These are phyloP conservation scores for Cercospora berteroae DNA, from an alignment of 2,329 filamentous ascomycete species.

Conservation along the genomic window DNA sequence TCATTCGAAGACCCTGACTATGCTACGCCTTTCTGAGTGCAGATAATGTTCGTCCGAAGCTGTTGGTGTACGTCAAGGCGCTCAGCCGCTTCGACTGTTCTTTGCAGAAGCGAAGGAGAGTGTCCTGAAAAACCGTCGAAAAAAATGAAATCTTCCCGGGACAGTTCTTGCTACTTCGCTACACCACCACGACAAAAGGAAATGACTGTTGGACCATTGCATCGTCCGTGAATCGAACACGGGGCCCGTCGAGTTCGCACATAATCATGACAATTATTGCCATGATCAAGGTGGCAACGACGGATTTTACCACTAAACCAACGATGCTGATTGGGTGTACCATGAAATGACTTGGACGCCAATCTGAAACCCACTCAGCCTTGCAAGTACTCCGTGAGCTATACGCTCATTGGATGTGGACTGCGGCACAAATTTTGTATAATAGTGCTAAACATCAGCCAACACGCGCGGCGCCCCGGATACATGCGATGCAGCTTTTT, in stretches of 20 bases:
- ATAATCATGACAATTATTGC: background rate
- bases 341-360: background rate
- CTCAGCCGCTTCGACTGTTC: background rate
- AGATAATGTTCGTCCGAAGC: background rate
- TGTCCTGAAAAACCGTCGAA: background rate
- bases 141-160: background rate
- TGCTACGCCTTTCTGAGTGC: background rate
- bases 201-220: background rate
- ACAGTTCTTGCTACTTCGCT: background rate
- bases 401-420: background rate
- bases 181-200: background rate
- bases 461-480: too few relatives aligned
- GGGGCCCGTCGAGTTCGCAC: slow-evolving; percentile 16
- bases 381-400: background rate
- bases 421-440: too few relatives aligned
- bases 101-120: background rate
- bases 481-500: background rate
- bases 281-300: background rate
- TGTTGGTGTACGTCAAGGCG: background rate
- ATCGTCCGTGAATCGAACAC: slow-evolving; percentile 20
- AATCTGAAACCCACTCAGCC: rapidly evolving
- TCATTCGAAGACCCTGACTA: background rate
- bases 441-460: too few relatives aligned
- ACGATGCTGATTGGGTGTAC: background rate
- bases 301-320: background rate